These are phyloP conservation scores for Polytolypa hystricis DNA, from an alignment of 2,329 filamentous ascomycete species.

Conservation along the genomic window DNA sequence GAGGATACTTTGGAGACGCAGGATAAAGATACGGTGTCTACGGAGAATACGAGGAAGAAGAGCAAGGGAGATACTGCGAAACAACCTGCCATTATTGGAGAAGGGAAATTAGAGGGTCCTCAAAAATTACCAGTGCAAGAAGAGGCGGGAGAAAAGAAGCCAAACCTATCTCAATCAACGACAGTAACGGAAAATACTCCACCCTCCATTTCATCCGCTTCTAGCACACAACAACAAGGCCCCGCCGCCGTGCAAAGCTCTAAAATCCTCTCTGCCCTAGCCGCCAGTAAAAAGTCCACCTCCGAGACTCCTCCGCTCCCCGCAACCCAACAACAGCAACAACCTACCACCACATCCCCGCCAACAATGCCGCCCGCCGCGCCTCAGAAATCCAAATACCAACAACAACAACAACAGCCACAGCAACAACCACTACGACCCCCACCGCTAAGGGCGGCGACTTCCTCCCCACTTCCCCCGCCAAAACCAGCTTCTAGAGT, in stretches of 20 bases:
- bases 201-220: no score
- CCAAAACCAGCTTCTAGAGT: background rate
- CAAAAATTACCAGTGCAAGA: no score
- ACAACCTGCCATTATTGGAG: background rate
- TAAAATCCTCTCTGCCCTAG: conserved; percentile 2
- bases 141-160: background rate
- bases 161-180: background rate
- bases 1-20: no score
- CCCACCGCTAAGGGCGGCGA: no score
- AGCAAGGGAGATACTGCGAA: background rate
- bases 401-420: background rate
- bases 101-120: background rate
- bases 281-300: background rate
- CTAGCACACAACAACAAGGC: no score
- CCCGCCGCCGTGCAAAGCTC: background rate
- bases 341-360: background rate
- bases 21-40: no score
- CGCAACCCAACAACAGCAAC: background rate
- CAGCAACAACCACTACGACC: no score
- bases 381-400: background rate
- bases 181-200: no score
- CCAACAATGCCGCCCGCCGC: background rate
- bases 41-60: no score
- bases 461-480: no score
- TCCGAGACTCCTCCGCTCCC: background rate